Base-by-base conservation (phyloP, 139 green algal species). In the Chlamydomonas schloesseri region DNA sequence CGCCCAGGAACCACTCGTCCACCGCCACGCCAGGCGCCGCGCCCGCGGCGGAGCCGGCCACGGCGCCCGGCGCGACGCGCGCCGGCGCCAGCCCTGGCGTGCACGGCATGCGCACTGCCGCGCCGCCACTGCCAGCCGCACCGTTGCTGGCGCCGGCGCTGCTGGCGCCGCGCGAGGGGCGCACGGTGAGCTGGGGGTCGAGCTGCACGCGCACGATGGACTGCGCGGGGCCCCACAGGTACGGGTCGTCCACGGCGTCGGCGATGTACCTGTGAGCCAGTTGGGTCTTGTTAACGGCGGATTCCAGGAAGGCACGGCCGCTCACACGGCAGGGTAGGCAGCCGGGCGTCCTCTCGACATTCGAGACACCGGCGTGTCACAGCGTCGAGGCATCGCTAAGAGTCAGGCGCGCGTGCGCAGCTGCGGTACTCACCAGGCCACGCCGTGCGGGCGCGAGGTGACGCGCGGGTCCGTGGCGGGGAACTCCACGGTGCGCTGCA, bases 401-500 rank as follows among this genome's bases (percentile, higher is more conserved):
- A n/a, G n/a, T n/a, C n/a, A n/a, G n/a, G n/a, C n/a, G n/a, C n/a
- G n/a, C n/a, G n/a, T n/a, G n/a, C n/a, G n/a, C n/a, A n/a, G n/a
- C n/a, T n/a, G n/a, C n/a, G n/a, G n/a, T n/a, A n/a, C n/a, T n/a
- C n/a, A n/a, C 83, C 93, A 96, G 33, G 91, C 81, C 47, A 92
- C 88, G 14, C 76, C 64, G 65, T 96, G 90, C 11, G 75, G 71
- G 34, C 60, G 81, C 23, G 71, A 75, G 8, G 72, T 86, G 53
- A 77, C 31, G 21, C 69, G 47, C n/a, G 67, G 72, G 62, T 89
- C 88, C 28, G 91, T 73, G 46, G 69, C 70, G 21, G 92, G 91
- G 87, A 96, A 96, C 87, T 96, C 93, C n/a, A 93, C 73, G n/a
- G 92, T 94, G 58, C 91, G 88, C 17, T 72, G 74, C 75, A 89